Evolutionary conservation across 2,329 filamentous ascomycete species (phyloP), one percentile per base, ranked within the genome.

Genomic region (Biscogniauxia marginata): DNA sequence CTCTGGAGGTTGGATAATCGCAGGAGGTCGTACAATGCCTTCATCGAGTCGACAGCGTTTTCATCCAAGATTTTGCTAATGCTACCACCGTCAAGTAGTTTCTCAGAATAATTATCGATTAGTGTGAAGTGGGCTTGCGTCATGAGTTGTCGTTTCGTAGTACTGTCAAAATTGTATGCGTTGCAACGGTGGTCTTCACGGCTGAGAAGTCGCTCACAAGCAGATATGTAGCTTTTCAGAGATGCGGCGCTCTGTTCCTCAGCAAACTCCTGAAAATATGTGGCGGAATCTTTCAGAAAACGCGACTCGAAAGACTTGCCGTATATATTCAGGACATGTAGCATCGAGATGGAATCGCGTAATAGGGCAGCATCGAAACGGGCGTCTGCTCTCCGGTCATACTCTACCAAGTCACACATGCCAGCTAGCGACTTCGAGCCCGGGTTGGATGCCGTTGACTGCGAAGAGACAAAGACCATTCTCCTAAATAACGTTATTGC

Each of bases 281-380:
- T 69, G 52, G 84, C 80, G 0, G 93, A 95, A 5, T 82, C 73
- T 7, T 79, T 74, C 52, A 96, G 74, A 60, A 97, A 88, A 4
- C 79, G 76, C 3, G 88, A 86, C 72, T 98, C 95, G 64, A 99
- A 96, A 13, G 84, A 79, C 57, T 81, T 87, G 0, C 81, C 84
- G 71, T 98, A 99, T 3, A 93, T 84, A 53, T 87, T 85, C 47
- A 97, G 82, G n/a, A 92, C 84, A 64, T 96, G 87, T 59, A 98
- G 82, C 84, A 97, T 91, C 56, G 86, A 83, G 50, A 98, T 84
- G 0, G 89, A 83, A 54, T 90, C 85, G 61, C 83, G 85, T 52
- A 98, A 83, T n/a, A 93, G 75, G 3, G 75, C 72, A 0, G 82
- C 73, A 62, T 91, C 84, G 62, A 89, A 85, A 1, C 83, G 65